A percentile compares a stretch with the other conserved stretches of the same genome.
Evolutionary conservation across 805 yeast genomes (phyloP).

Genomic region (Saturnispora sekii): DNA sequence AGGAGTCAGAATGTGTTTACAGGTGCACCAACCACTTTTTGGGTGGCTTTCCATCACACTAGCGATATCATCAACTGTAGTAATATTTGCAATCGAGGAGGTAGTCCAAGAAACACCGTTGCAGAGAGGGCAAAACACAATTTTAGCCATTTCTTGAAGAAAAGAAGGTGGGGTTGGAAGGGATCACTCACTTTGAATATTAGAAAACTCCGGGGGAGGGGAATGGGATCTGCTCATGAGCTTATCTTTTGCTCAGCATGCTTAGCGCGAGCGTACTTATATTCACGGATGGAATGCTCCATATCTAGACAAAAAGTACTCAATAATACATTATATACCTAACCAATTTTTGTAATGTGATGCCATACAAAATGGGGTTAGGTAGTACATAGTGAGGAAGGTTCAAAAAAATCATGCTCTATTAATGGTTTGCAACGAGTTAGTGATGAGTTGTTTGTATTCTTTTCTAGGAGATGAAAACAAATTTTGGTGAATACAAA

Average conservation of each 20-base stretch:
- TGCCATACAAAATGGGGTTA: no score
- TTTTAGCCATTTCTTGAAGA: conserved; percentile 22
- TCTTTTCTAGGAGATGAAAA: no score
- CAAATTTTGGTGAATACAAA: no score
- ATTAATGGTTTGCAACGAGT: no score
- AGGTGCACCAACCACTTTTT: conserved; percentile 43
- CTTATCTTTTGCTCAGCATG: background rate
- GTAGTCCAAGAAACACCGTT: conserved; percentile 55
- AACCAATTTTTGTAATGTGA: no score
- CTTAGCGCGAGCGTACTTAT: no score
- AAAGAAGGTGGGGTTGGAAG: background rate
- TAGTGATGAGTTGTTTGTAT: no score
- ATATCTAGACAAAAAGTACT: no score
- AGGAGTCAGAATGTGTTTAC: conserved; percentile 35
- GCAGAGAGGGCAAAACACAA: conserved; percentile 32
- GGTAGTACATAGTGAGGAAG: no score
- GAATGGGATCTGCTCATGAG: background rate
- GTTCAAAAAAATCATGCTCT: no score
- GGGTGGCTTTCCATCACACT: conserved; percentile 45
- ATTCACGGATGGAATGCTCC: no score
- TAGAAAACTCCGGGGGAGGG: background rate
- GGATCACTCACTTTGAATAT: background rate
- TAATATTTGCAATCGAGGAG: conserved; percentile 31
- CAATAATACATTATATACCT: no score
- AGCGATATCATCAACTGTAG: conserved; percentile 31